Evolutionary conservation across 805 yeast genomes (phyloP).

Genomic region (Nakazawaea wyomingensis): DNA sequence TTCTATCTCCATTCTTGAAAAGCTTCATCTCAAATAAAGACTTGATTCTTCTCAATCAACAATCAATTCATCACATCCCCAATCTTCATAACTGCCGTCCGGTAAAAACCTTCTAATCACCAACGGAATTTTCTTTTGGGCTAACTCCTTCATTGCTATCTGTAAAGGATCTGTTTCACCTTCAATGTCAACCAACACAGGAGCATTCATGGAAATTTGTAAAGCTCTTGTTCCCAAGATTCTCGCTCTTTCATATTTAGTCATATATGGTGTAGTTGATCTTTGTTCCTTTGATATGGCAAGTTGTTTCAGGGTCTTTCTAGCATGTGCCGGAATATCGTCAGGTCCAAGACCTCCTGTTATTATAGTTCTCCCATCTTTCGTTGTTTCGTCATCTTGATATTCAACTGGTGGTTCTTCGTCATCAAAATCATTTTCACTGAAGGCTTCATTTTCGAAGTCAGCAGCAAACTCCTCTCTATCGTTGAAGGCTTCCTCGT

Average conservation of each 20-base stretch:
- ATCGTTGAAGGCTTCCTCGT: constrained; percentile 60
- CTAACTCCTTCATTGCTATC: constrained; percentile 94
- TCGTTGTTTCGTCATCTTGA: constrained; percentile 46
- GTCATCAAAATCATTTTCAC: constrained; percentile 32
- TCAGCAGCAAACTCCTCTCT: constrained; percentile 69
- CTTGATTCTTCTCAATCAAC: constrained; percentile 66
- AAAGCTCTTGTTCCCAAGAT: constrained; percentile 95
- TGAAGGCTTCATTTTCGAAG: constrained; percentile 74
- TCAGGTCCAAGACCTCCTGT: constrained; percentile 65
- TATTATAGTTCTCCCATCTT: constrained; percentile 68
- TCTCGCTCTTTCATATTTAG: constrained; percentile 97
- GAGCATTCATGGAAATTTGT: constrained; percentile 97
- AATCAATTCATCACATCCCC: constrained; percentile 98
- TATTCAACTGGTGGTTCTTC: constrained; percentile 26
- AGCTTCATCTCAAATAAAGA: too few relatives aligned
- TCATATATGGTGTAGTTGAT: constrained; percentile 97
- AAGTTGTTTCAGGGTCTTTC: constrained; percentile 67
- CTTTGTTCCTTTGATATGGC: constrained; percentile 88
- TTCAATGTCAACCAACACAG: constrained; percentile 94
- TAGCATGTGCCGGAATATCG: constrained; percentile 38
- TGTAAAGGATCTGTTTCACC: constrained; percentile 99
- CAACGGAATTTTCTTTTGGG: constrained; percentile 91
- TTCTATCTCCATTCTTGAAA: background rate
- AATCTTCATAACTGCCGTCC: constrained; percentile 94
- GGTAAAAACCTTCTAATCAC: constrained; percentile 95